Evolutionary conservation across 257 asterid species (phyloP), one percentile per base, ranked within the genome.

Genomic region (Plectranthus barbatus): DNA sequence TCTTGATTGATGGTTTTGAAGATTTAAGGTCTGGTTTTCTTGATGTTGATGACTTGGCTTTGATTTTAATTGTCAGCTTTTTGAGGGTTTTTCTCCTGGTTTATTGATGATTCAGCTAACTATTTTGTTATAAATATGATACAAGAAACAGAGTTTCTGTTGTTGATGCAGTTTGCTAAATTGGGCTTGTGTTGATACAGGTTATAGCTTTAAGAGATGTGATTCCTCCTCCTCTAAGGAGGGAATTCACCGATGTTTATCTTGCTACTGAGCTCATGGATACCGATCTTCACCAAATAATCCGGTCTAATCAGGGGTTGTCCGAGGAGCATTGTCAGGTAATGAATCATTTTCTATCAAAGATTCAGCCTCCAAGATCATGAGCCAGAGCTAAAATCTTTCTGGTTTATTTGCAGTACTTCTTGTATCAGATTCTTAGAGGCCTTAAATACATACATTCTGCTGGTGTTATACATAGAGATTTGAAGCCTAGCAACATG

Each of bases 281-380:
- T 60, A 93, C 99, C 0, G 99, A 93, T 79, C 99, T 93, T 72
- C 99, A 93, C 76, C 99, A 93, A 66, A 93, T 90, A 53, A 93
- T 93, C 57, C 91, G 97, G 45, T 93, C 99, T 13, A 87, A 93
- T 73, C 99, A 93, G 59, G 79, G 78, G 46, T 78, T 93, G 71
- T 93, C 99, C 0, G 99, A 93, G 64, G 99, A 93, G 68, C 99
- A 93, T 70, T 81, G 83, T 71, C 99, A 89, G 88, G 99, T 92
- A 75, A 67, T 13, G 15, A 12, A 17, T 5, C 15, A 13, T 7
- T 12, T 5, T 39, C 21, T 21, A 31, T 9, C 45, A n/a, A n/a
- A n/a, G n/a, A n/a, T 41, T 47, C 0, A 18, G 45, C 9, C 23
- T 19, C 9, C 3, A 19, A 34, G 1, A 11, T 46, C 20, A 34